phyloP scores from a whole-genome alignment of 2,329 filamentous ascomycete genomes.

The Colletotrichum somersetense region DNA sequence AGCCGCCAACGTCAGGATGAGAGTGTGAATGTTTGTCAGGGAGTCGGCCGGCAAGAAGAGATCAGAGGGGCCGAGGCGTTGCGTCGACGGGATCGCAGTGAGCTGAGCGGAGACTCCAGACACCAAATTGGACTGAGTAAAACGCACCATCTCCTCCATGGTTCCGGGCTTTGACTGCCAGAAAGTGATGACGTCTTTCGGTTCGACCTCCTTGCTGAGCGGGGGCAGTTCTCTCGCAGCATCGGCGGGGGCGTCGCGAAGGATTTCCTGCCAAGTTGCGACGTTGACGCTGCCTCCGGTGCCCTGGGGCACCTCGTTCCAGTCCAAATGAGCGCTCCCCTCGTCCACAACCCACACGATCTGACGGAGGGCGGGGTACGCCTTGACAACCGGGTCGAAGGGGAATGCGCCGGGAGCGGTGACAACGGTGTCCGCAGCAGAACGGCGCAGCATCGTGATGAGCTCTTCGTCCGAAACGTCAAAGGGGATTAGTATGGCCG shows the following conservation, averaged over 20 bases:
- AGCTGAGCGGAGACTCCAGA: slow-evolving; percentile 85
- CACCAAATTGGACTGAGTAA: slow-evolving; percentile 87
- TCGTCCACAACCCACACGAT: slow-evolving; percentile 94
- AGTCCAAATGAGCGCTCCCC: slow-evolving; percentile 92
- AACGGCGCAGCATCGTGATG: slow-evolving; percentile 77
- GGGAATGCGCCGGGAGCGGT: slow-evolving; percentile 90
- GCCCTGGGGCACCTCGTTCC: slow-evolving; percentile 87
- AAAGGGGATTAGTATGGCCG: slow-evolving; percentile 87
- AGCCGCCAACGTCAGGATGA: slow-evolving; percentile 84
- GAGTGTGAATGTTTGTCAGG: slow-evolving; percentile 82
- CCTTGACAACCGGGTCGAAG: slow-evolving; percentile 77
- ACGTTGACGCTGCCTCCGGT: slow-evolving; percentile 82
- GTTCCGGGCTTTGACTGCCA: slow-evolving; percentile 69
- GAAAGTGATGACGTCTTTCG: slow-evolving; percentile 73
- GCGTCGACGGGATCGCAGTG: slow-evolving; percentile 78
- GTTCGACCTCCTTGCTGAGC: slow-evolving; percentile 65
- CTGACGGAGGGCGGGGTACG: slow-evolving; percentile 78
- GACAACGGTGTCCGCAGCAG: slow-evolving; percentile 84
- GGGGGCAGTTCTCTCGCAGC: slow-evolving; percentile 74
- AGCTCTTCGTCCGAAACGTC: slow-evolving; percentile 78
- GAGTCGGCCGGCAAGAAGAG: slow-evolving; percentile 88
- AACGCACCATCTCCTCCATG: slow-evolving; percentile 80
- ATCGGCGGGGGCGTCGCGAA: slow-evolving; percentile 75
- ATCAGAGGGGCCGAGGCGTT: slow-evolving; percentile 81
- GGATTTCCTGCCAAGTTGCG: slow-evolving; percentile 91